Evolutionary conservation across 2,329 filamentous ascomycete species (phyloP), one percentile per base, ranked within the genome.

Genomic region (Alternaria sp.): DNA sequence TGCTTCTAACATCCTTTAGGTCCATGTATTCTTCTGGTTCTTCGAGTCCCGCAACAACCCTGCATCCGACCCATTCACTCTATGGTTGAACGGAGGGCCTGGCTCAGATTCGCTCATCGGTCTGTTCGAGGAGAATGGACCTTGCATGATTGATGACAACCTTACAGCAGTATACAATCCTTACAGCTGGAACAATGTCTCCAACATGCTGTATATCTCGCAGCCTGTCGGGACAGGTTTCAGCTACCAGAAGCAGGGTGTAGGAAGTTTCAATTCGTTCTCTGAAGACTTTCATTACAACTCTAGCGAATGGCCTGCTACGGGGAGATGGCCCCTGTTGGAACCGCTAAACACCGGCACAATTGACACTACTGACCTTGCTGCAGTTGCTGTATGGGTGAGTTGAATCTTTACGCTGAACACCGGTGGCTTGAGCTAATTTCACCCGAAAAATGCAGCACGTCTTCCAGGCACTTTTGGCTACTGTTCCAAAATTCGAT

Each of bases 181-280:
- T 5, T 85, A 87, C 76, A 83, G 83, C 8, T 89, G 86, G 85
- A 87, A 83, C 66, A 83, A 87, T 61, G 82, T 83, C 26, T 85
- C 83, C 36, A 88, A 88, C 70, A 78, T 89, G 75, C 77, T 89
- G 9, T 89, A 88, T 75, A 79, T 89, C 52, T 86, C 85, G 54
- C 86, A 89, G 74, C 87, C 87, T 9, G 78, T 86, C n/a, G 85
- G 85, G 34, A 82, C 84, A 28, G 86, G 86, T 2, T 86, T 86
- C 71, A 85, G 82, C 7, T 86, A 69, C 30, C 63, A 69, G 38
- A 55, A 66, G 42, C 56, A 68, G 41, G 65, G 51, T 16, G 65
- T 65, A 18, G 67, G 67, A 16, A 67, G 64, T 53, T 60, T 70
- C 43, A 67, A 83, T 20, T 79, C 83, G 47, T 70, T 73, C 3